Base-by-base conservation (phyloP, 345 rosid species). In the Iberis pinnata region DNA sequence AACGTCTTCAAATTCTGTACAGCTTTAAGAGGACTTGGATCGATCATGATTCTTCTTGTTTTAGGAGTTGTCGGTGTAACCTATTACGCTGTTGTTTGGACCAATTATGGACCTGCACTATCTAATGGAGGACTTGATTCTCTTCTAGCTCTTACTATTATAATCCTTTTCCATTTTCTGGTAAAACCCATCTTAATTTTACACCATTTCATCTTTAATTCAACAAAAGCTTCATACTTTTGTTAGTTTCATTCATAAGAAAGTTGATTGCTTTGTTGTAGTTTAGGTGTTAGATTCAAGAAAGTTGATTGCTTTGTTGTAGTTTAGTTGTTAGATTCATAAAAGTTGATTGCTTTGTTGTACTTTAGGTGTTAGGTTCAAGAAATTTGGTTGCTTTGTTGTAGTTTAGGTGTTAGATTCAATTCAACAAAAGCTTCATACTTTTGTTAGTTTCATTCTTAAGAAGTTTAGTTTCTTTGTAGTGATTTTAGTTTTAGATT, bases 1-100 rank as follows among this genome's bases (percentile, higher is more conserved):
- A 88, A 92, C 75, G 97, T 92, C 48, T 92, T 92, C 81, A 85
- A 75, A 62, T 88, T 92, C 64, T 92, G 99, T 61, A 88, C 97
- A 11, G 95, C 94, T 53, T 68, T 88, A 43, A 75, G 97, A 14
- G 95, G 95, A 49, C 80, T 92, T n/a, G 99, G 97, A 27, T 88
- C 95, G 62, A 88, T 88, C 80, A 92, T 92, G 99, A 85, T 92
- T 85, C 73, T 92, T 54, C 53, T 88, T 59, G 97, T 92, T 24
- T 80, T 92, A 7, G 99, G 95, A 0, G 80, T 92, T 64, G 90
- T 92, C 7, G 94, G 95, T 31, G 99, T 92, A 27, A 80, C 94
- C 26, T 92, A 85, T 63, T 92, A 88, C 74, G 80, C 97, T 14
- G 88, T 92, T 65, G 95, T 92, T 52, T 73, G 83, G 73, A 80